phyloP scores from a whole-genome alignment of 2,329 filamentous ascomycete species.

The Fusarium sp. region DNA sequence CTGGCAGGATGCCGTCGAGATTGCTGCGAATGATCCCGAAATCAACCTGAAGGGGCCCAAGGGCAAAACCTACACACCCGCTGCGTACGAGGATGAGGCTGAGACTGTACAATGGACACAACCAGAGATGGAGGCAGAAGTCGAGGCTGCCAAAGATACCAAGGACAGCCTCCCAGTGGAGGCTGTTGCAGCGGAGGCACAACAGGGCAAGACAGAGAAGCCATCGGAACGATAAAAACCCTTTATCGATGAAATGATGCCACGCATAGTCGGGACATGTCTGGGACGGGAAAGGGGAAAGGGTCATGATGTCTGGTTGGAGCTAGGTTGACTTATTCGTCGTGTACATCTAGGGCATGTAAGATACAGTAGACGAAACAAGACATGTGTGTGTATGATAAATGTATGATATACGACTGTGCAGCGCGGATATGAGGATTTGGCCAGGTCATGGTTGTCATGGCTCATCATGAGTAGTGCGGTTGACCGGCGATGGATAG shows the following conservation, averaged over 20 bases:
- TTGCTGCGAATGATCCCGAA: slow-evolving; percentile 76
- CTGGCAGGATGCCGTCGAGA: slow-evolving; percentile 80
- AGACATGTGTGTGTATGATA: slow-evolving; percentile 11
- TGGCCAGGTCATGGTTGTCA: not conserved
- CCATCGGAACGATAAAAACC: slow-evolving; percentile 29
- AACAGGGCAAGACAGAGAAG: slow-evolving; percentile 38
- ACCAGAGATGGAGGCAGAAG: slow-evolving; percentile 31
- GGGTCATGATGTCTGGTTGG: slow-evolving; percentile 5
- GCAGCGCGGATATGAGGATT: not conserved
- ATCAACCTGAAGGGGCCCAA: slow-evolving; percentile 67
- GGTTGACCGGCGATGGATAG: not conserved
- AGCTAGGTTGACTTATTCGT: slow-evolving; percentile 23
- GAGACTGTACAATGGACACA: slow-evolving; percentile 42
- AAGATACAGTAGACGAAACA: slow-evolving; percentile 40
- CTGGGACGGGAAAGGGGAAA: slow-evolving; percentile 1
- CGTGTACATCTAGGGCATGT: slow-evolving; percentile 45
- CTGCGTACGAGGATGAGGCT: slow-evolving; percentile 52
- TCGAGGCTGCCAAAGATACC: slow-evolving; percentile 20
- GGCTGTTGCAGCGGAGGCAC: slow-evolving; percentile 20
- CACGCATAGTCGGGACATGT: slow-evolving; percentile 26
- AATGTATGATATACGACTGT: not conserved
- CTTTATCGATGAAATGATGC: slow-evolving; percentile 1
- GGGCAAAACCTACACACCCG: slow-evolving; percentile 63
- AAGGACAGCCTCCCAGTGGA: slow-evolving; percentile 26
- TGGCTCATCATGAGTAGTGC: not conserved